These are phyloP conservation scores for Penicillium sp. DNA, from an alignment of 2,329 filamentous ascomycete species.

Conservation along the genomic window DNA sequence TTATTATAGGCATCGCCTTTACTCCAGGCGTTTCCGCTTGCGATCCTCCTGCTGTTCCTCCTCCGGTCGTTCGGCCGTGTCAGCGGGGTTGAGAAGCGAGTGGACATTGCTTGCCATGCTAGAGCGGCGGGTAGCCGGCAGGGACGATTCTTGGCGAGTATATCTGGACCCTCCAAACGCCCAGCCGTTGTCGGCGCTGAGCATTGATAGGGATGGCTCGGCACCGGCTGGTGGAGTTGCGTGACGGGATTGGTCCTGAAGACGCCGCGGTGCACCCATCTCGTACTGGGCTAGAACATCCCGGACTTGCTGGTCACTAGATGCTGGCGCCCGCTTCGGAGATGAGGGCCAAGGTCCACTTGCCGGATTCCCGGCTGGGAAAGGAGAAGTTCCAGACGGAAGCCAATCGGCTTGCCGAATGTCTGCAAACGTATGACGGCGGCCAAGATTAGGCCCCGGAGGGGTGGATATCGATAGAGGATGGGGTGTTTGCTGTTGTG, in stretches of 20 bases:
- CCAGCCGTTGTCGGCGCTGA: conserved; percentile 55
- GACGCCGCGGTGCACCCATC: conserved; percentile 52
- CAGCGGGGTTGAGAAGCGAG: conserved; percentile 62
- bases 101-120: conserved; percentile 70
- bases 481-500: conserved; percentile 64
- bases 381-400: conserved; percentile 57
- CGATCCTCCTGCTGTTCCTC: conserved; percentile 61
- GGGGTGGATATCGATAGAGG: conserved; percentile 56
- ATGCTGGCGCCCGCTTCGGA: conserved; percentile 50
- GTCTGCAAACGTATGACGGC: conserved; percentile 91
- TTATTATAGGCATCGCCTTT: conserved; percentile 16
- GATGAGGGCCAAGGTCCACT: conserved; percentile 67
- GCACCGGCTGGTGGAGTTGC: conserved; percentile 50
- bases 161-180: conserved; percentile 47
- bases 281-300: conserved; percentile 63
- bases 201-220: conserved; percentile 47
- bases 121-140: conserved; percentile 61
- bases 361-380: conserved; percentile 60
- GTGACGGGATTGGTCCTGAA: conserved; percentile 48
- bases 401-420: conserved; percentile 84
- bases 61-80: conserved; percentile 61
- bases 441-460: conserved; percentile 62
- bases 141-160: conserved; percentile 38
- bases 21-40: conserved; percentile 57
- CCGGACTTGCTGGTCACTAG: conserved; percentile 59